These are phyloP conservation scores for Narthecium ossifragum DNA, from an alignment of 106 monocot genomes.

Conservation along the genomic window DNA sequence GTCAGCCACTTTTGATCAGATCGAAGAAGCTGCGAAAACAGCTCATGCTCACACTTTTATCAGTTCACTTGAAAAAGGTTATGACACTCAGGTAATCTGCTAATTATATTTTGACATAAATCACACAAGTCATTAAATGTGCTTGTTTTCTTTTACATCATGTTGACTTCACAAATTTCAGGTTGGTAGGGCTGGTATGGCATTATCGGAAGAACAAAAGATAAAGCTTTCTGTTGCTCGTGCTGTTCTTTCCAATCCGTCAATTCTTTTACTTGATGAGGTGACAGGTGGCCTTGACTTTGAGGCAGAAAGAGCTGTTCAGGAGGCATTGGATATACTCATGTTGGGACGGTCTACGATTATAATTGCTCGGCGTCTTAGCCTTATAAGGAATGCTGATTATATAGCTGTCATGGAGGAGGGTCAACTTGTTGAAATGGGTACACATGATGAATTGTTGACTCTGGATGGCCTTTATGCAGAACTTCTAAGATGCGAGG, in stretches of 20 bases:
- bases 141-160: background rate
- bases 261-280: conserved; percentile 95
- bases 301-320: conserved; percentile 93
- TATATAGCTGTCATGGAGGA: conserved; percentile 99
- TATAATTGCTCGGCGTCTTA: conserved; percentile 88
- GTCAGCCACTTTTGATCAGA: conserved; percentile 83
- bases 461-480: conserved; percentile 90
- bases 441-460: conserved; percentile 93
- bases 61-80: conserved; percentile 78
- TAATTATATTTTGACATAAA: background rate
- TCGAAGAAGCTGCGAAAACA: conserved; percentile 98
- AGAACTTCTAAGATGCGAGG: conserved; percentile 94
- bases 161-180: conserved; percentile 17
- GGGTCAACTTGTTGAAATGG: conserved; percentile 98
- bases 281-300: conserved; percentile 98
- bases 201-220: conserved; percentile 86
- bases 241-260: conserved; percentile 95
- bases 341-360: conserved; percentile 98
- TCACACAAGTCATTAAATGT: background rate
- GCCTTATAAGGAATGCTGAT: conserved; percentile 96
- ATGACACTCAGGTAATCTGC: conserved; percentile 68
- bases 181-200: conserved; percentile 92
- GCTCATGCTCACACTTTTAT: conserved; percentile 96
- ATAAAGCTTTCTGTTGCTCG: conserved; percentile 96
- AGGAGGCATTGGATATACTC: conserved; percentile 86